Evolutionary conservation across 345 rosid genomes (phyloP).

Genomic region (Gossypium stocksii): DNA sequence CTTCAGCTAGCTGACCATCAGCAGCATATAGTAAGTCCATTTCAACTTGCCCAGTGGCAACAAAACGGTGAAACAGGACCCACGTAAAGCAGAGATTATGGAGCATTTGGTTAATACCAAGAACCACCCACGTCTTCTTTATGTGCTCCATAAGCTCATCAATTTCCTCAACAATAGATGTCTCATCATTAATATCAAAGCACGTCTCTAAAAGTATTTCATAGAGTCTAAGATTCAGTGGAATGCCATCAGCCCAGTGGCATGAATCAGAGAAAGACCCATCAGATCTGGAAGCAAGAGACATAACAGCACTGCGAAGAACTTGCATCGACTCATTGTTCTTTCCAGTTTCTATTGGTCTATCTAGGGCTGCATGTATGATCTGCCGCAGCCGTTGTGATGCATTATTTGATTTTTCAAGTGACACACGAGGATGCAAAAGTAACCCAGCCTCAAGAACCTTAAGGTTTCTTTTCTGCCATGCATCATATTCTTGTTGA

Average conservation of each 20-base stretch:
- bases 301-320: constrained; percentile 75
- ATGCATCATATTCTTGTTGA: constrained; percentile 74
- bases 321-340: constrained; percentile 93
- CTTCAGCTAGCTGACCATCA: constrained; percentile 73
- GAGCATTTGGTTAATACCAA: constrained; percentile 78
- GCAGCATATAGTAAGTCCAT: constrained; percentile 73
- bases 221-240: constrained; percentile 78
- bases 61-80: constrained; percentile 85
- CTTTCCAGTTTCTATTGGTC: constrained; percentile 84
- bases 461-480: constrained; percentile 80
- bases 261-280: constrained; percentile 72
- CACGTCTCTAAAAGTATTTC: constrained; percentile 85
- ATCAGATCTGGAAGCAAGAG: constrained; percentile 84
- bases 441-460: constrained; percentile 92
- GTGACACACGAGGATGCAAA: constrained; percentile 73
- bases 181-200: constrained; percentile 65
- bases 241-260: constrained; percentile 99
- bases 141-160: constrained; percentile 96
- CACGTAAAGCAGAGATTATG: constrained; percentile 89
- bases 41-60: constrained; percentile 76
- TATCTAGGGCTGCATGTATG: constrained; percentile 62
- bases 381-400: constrained; percentile 73
- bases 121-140: constrained; percentile 92
- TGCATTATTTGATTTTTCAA: constrained; percentile 55
- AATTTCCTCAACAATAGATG: constrained; percentile 75